These are phyloP conservation scores for Lanmaoa rubissima DNA, from an alignment of 768 basidiomycete genomes.

Conservation along the genomic window DNA sequence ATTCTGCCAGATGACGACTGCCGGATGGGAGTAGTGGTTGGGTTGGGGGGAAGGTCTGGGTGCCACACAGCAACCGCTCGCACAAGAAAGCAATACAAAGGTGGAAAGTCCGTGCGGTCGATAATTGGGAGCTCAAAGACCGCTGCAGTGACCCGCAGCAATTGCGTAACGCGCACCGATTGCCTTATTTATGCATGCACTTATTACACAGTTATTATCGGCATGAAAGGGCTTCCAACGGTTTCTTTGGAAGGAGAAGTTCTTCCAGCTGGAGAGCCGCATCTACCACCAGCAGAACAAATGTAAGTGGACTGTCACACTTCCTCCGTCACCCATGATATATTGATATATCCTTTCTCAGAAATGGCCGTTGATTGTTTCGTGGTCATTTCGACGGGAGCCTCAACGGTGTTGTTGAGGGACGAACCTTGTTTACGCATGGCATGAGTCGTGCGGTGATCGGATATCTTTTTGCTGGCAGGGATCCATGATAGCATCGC, in stretches of 20 bases:
- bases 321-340: background rate
- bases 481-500: no score
- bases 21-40: background rate
- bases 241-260: background rate
- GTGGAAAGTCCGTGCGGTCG: background rate
- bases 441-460: constrained; percentile 7
- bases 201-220: background rate
- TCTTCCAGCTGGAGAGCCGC: background rate
- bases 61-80: background rate
- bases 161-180: background rate
- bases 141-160: background rate
- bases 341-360: background rate
- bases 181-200: constrained; percentile 6
- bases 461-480: background rate
- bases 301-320: background rate
- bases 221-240: background rate
- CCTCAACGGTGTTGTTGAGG: background rate
- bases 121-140: constrained; percentile 2
- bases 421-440: constrained; percentile 2
- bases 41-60: background rate
- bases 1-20: background rate
- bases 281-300: background rate
- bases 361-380: background rate
- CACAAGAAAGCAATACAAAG: background rate
- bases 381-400: background rate